Percentiles rank a stretch among this genome's conserved stretches.
Evolutionary conservation across 2,329 filamentous ascomycete species (phyloP).

Genomic region (Paecilomyces formosus): DNA sequence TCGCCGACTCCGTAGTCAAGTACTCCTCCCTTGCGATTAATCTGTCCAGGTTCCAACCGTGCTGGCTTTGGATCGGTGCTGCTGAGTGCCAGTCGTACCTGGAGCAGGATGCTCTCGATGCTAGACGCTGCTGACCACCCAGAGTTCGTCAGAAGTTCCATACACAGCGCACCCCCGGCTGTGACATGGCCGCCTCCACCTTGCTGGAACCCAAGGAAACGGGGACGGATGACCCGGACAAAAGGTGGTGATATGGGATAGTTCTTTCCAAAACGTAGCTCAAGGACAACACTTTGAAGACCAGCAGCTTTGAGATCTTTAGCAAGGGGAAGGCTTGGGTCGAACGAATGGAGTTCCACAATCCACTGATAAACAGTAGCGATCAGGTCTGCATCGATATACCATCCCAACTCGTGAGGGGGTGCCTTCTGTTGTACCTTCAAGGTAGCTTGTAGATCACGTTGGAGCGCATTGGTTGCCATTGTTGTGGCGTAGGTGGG

Average conservation of each 20-base stretch:
- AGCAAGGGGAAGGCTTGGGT: conserved; percentile 59
- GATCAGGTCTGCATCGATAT: conserved; percentile 60
- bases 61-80: conserved; percentile 64
- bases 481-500: conserved; percentile 57
- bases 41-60: conserved; percentile 44
- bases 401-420: conserved; percentile 70
- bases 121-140: conserved; percentile 70
- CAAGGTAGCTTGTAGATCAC: conserved; percentile 57
- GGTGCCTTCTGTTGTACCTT: conserved; percentile 56
- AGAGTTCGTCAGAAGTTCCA: conserved; percentile 74
- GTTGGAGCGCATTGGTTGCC: conserved; percentile 57
- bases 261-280: conserved; percentile 69
- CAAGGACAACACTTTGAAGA: conserved; percentile 64
- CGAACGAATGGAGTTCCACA: conserved; percentile 79
- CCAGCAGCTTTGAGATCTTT: conserved; percentile 61
- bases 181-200: conserved; percentile 87
- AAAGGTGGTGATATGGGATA: conserved; percentile 79
- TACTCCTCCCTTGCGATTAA: not conserved
- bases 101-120: conserved; percentile 72
- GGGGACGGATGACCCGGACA: conserved; percentile 71
- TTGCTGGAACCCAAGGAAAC: conserved; percentile 61
- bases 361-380: conserved; percentile 86
- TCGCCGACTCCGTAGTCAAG: conserved; percentile 60
- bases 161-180: conserved; percentile 71
- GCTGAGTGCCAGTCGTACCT: conserved; percentile 70